Conservation (phyloP, 345 rosid species). For the Eucalyptus dawsonii region DNA sequence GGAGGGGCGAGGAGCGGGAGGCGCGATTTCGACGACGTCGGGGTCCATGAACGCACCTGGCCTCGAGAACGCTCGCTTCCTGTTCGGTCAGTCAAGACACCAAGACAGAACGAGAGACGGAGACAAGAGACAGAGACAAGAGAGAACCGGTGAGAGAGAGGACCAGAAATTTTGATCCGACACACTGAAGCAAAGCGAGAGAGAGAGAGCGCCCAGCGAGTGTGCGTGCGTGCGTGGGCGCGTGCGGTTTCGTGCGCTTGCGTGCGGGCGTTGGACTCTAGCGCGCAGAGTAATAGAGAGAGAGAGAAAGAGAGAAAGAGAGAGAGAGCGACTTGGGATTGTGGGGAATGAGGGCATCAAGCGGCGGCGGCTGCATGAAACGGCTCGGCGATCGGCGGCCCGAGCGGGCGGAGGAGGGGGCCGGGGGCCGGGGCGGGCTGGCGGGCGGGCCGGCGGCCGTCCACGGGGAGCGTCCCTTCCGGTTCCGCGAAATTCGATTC, state of each 20-base stretch:
- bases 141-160: background rate
- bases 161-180: background rate
- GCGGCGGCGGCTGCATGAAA: background rate
- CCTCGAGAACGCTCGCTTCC: slow-evolving; percentile 7
- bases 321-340: slow-evolving; percentile 6
- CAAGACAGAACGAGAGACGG: background rate
- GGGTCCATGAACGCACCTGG: slow-evolving; percentile 43
- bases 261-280: background rate
- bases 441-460: background rate
- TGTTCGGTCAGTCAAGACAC: slow-evolving; percentile 2
- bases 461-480: background rate
- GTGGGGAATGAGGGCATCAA: background rate
- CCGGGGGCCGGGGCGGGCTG: background rate
- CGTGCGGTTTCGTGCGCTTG: background rate
- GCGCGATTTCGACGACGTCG: slow-evolving; percentile 51
- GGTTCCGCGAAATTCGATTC: background rate
- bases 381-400: background rate
- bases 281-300: background rate
- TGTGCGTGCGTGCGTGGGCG: background rate
- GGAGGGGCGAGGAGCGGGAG: slow-evolving; percentile 23
- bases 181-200: background rate
- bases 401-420: background rate
- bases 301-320: background rate
- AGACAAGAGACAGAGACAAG: background rate
- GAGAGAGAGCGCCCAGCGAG: background rate